phyloP scores from a whole-genome alignment of 352 stramenopile species.

The Globisporangium cederbergense region DNA sequence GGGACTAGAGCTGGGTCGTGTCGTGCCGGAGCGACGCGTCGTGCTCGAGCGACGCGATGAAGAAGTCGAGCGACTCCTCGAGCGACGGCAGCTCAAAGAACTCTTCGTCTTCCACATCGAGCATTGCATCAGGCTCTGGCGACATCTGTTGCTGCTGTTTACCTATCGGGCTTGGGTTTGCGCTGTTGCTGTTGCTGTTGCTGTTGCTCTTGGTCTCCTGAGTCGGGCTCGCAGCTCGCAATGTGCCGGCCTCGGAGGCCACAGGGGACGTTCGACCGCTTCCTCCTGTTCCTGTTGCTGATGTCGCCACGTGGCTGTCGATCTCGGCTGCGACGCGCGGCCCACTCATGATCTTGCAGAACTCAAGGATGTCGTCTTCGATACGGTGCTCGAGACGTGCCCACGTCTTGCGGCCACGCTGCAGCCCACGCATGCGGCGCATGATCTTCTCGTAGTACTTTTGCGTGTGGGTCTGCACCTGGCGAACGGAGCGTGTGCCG shows the following conservation, averaged over 20 bases:
- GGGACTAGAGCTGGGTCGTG: slow-evolving; percentile 1
- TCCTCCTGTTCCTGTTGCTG: no score
- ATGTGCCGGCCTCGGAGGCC: neutral
- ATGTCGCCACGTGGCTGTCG: neutral
- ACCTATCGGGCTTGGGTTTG: neutral
- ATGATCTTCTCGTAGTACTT: no score
- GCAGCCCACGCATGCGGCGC: no score
- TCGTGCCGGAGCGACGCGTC: no score
- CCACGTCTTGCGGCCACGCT: no score
- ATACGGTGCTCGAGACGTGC: no score
- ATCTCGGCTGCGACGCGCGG: slow-evolving; percentile 8
- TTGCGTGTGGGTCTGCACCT: no score
- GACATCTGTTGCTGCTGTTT: no score
- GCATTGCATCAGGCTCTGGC: no score
- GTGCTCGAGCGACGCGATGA: slow-evolving; percentile 42
- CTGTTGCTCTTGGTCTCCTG: neutral
- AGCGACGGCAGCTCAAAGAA: slow-evolving; percentile 33
- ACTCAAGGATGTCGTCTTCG: no score
- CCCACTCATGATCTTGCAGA: slow-evolving; percentile 39
- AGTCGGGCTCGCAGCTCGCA: neutral
- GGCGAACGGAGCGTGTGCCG: no score
- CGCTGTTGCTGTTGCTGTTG: no score
- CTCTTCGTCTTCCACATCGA: slow-evolving; percentile 5
- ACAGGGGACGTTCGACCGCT: neutral
- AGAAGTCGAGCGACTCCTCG: slow-evolving; percentile 55